phyloP scores from a whole-genome alignment of 176 grass and related monocot genomes.

The Phoenix dactylifera region DNA sequence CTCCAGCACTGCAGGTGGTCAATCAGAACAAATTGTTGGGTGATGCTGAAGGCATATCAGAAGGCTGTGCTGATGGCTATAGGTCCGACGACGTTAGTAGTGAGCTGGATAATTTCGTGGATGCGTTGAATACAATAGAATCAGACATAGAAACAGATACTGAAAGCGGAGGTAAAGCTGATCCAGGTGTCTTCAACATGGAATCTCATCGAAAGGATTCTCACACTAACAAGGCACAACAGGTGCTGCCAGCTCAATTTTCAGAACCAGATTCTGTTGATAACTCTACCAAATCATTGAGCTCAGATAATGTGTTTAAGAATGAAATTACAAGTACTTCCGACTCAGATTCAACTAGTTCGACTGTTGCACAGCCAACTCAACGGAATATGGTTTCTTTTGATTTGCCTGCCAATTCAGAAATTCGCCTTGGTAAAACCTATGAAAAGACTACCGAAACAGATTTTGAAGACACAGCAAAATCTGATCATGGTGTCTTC shows the following conservation, averaged over 20 bases:
- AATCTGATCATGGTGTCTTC: conserved; percentile 11
- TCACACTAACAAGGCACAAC: conserved; percentile 22
- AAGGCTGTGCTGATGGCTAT: conserved; percentile 15
- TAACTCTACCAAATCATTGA: conserved; percentile 11
- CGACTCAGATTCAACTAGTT: conserved; percentile 21
- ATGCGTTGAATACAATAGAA: conserved; percentile 50
- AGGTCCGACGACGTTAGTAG: conserved; percentile 46
- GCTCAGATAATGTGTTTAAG: conserved; percentile 16
- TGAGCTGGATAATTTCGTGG: conserved; percentile 73
- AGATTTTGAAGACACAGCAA: conserved; percentile 29
- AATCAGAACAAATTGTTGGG: neutral
- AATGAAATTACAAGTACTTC: conserved; percentile 19
- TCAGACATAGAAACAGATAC: conserved; percentile 34
- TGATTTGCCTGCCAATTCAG: conserved; percentile 28
- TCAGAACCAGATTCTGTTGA: conserved; percentile 23
- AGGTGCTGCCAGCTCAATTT: conserved; percentile 8
- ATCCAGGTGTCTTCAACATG: conserved; percentile 13
- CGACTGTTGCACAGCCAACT: conserved; percentile 18
- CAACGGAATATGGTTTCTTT: conserved; percentile 15
- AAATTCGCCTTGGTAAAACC: neutral
- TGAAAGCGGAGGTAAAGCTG: conserved; percentile 31
- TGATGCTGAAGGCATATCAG: conserved; percentile 2
- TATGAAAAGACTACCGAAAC: conserved; percentile 19
- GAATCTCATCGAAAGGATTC: conserved; percentile 22
- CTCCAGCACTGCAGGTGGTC: neutral